Evolutionary conservation across 805 yeast genomes (phyloP), one percentile per base, ranked within the genome.

Genomic region (Lachancea sp.): DNA sequence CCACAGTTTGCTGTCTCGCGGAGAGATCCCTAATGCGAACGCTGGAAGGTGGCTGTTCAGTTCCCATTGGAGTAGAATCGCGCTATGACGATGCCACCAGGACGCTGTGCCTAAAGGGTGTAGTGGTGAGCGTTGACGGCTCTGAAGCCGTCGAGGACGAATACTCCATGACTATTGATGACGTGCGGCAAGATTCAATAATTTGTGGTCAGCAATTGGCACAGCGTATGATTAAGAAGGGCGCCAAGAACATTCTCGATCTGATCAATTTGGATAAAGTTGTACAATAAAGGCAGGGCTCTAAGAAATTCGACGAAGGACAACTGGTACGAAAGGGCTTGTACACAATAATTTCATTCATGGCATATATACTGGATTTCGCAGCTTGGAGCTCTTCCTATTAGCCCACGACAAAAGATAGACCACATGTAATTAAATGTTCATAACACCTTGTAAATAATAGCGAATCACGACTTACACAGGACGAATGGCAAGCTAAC

Each of bases 11-110:
- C 51, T 89, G 97, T 62, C 62, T 78, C 6, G 95, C 96, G 3
- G 98, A 92, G 64, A 74, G 98, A 53, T 70, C 90, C 5, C 66
- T 92, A 46, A 77, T 92, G 85, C 74, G 90, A 62, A 72, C 83
- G 18, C 72, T 92, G 45, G 97, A 92, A 67, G 98, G 97, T 46
- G 98, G 98, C 7, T 92, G 98, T 64, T 86, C 96, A 1, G 97
- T 92, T 13, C 98, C 98, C 5, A 84, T 92, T 49, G 98, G 98
- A 38, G 96, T 87, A 21, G 74, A 78, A 48, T 71, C 88, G n/a
- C 48, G 54, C 7, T 83, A 64, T 44, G 65, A 73, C 48, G 62
- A 73, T 40, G 64, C 60, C 16, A 69, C 78, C 0, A 63, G 70
- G 26, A 49, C 48, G 7, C 69, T 88, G 41, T 54, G 58, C 4